Conservation (phyloP, 169 alveolate species). For the Theileria parva region DNA sequence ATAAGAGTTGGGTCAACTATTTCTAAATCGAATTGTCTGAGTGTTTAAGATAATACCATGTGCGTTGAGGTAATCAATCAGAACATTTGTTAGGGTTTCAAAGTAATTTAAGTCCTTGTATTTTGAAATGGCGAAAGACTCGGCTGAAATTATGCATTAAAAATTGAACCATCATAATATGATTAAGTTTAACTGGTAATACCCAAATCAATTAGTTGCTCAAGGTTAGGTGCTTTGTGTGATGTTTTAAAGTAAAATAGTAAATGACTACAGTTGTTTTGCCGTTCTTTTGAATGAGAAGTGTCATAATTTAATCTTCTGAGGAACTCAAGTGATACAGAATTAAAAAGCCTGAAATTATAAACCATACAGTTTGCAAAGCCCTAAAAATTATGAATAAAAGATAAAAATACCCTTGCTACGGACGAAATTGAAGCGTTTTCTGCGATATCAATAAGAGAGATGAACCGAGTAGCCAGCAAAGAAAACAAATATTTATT, state of each 20-base stretch:
- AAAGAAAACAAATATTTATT: conserved; percentile 71
- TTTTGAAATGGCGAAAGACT: conserved; percentile 65
- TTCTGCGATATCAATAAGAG: conserved; percentile 43
- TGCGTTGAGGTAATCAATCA: conserved; percentile 25
- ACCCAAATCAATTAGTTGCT: conserved; percentile 54
- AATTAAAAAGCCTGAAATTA: conserved; percentile 29
- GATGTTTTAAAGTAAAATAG: conserved; percentile 3
- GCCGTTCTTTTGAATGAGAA: not conserved
- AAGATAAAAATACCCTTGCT: conserved; percentile 35
- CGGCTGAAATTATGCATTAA: conserved; percentile 23
- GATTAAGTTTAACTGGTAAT: conserved; percentile 25
- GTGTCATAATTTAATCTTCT: conserved; percentile 10
- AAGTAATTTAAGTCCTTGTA: conserved; percentile 54
- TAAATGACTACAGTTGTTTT: conserved; percentile 23
- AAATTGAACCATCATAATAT: not conserved
- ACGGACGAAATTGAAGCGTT: conserved; percentile 29
- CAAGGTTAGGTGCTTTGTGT: conserved; percentile 32
- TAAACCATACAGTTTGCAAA: conserved; percentile 55
- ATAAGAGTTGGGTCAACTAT: conserved; percentile 40
- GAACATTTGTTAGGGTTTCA: conserved; percentile 51
- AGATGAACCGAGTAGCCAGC: conserved; percentile 44
- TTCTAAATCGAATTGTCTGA: not conserved
- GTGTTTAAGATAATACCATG: not conserved
- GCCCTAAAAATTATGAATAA: conserved; percentile 22
- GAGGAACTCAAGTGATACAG: conserved; percentile 52